Evolutionary conservation across 2,329 filamentous ascomycete species (phyloP), one percentile per base, ranked within the genome.

Genomic region (Aspergillus nomiae): DNA sequence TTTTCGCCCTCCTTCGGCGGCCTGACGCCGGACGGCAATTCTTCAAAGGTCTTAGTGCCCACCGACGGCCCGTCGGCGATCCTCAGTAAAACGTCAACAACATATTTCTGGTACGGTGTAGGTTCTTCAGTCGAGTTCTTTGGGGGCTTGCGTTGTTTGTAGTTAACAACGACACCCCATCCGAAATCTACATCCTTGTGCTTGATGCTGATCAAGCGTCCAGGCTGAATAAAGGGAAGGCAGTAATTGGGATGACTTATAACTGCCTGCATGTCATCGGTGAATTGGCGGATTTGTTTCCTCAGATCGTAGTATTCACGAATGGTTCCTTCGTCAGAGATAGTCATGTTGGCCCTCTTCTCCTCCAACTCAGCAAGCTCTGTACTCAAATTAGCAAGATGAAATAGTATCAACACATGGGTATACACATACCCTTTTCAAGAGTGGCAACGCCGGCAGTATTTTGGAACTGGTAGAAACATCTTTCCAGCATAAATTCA

Each of bases 401-500:
- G 21, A 11, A 34, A 19, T 21, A 28, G 7, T 14, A 16, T 32
- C 28, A n/a, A 30, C 28, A 28, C 21, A 24, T n/a, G 28, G 16
- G 41, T 36, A 11, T 21, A 48, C 34, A 72, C 74, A 63, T 73
- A 83, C 82, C 78, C 76, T 91, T 92, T 78, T 99, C 95, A 26
- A 98, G 80, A 14, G 85, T 84, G 24, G 91, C 91, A 10, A 97
- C 92, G 69, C 90, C 93, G 12, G 94, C 91, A 2, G 92, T 92
- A 72, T 96, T 98, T 77, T 99, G 95, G 80, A 99, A 99, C 78
- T 99, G 95, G 78, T 92, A 96, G 82, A 99, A 99, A 75, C 95
- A 99, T 69, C 91, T 88, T 81, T 98, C 94, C n/a, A 99, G 84
- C 95, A 99, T 99, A 74, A 92, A 98, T 72, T 99, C 94, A 2